Conservation (phyloP, 1,284 basidiomycete species). For the Heterobasidion occidentale region DNA sequence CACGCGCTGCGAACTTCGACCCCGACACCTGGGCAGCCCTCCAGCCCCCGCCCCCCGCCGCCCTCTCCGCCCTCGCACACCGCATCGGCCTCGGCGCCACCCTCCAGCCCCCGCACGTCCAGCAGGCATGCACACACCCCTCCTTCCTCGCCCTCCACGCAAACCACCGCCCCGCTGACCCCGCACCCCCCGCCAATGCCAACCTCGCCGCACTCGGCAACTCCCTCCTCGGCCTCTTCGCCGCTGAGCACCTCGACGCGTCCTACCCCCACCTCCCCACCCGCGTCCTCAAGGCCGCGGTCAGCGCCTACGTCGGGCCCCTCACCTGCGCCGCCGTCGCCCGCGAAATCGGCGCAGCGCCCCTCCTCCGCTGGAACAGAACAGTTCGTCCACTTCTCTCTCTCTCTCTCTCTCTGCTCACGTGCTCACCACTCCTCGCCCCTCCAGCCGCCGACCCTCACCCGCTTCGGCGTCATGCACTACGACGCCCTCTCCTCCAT, state of each 20-base stretch:
- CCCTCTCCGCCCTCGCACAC: slow-evolving; percentile 68
- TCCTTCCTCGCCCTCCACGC: slow-evolving; percentile 57
- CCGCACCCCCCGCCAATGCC: slow-evolving; percentile 62
- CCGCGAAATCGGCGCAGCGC: slow-evolving; percentile 69
- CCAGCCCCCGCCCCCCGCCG: slow-evolving; percentile 65
- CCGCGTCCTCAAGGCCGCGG: slow-evolving; percentile 81
- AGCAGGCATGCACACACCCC: slow-evolving; percentile 77
- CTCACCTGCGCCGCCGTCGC: slow-evolving; percentile 79
- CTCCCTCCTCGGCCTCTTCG: slow-evolving; percentile 86
- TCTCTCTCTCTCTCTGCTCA: not conserved
- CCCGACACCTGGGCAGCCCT: slow-evolving; percentile 62
- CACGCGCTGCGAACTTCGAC: slow-evolving; percentile 35
- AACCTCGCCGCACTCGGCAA: slow-evolving; percentile 81
- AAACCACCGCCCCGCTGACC: slow-evolving; percentile 43
- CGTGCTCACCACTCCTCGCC: not conserved
- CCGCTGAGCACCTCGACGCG: slow-evolving; percentile 77
- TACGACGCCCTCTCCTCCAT: slow-evolving; percentile 72
- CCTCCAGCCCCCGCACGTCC: slow-evolving; percentile 39
- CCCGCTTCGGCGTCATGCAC: slow-evolving; percentile 47
- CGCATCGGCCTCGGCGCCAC: slow-evolving; percentile 61
- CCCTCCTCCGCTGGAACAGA: slow-evolving; percentile 66
- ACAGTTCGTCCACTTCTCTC: slow-evolving; percentile 34
- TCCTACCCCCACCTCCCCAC: slow-evolving; percentile 91
- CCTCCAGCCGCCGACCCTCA: slow-evolving; percentile 37
- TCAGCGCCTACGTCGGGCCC: slow-evolving; percentile 88